These are phyloP conservation scores for Suillus variegatus DNA, from an alignment of 768 basidiomycete species.

Conservation along the genomic window DNA sequence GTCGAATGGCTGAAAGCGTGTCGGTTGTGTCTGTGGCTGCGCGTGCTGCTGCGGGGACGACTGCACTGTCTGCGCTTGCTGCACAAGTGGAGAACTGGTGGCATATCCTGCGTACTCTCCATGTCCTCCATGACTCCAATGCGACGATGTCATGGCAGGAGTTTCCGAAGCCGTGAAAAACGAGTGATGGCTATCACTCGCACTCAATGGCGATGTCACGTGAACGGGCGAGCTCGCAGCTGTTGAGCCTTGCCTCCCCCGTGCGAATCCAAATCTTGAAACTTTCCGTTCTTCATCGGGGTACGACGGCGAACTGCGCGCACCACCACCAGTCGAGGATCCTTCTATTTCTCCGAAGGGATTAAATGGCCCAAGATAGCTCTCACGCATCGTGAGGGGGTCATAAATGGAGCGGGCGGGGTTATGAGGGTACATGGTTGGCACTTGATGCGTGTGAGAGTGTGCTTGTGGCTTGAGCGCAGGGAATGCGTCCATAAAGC, in stretches of 20 bases:
- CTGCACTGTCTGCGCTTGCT: constrained; percentile 42
- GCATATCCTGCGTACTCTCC: constrained; percentile 46
- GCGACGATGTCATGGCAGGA: constrained; percentile 37
- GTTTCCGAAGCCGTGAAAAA: constrained; percentile 43
- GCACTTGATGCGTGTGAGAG: constrained; percentile 25
- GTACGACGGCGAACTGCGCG: constrained; percentile 41
- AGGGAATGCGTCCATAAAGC: constrained; percentile 73
- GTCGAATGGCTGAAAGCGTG: constrained; percentile 59
- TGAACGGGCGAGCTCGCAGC: constrained; percentile 60
- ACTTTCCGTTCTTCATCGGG: constrained; percentile 66
- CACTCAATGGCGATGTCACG: constrained; percentile 54
- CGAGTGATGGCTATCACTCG: constrained; percentile 49
- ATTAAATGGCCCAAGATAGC: constrained; percentile 77
- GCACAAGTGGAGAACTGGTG: constrained; percentile 47
- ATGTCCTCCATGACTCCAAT: constrained; percentile 47
- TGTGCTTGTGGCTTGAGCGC: constrained; percentile 44
- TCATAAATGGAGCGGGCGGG: constrained; percentile 58
- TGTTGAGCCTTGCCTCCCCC: constrained; percentile 64
- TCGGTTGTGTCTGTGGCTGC: constrained; percentile 20
- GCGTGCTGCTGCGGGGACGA: constrained; percentile 33
- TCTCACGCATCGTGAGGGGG: constrained; percentile 43
- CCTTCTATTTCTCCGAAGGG: constrained; percentile 72
- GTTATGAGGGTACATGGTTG: constrained; percentile 48
- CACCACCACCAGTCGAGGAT: constrained; percentile 32
- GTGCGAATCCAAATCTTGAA: constrained; percentile 81